phyloP scores from a whole-genome alignment of 176 grass and related monocot genomes.

The Alopecurus myosuroides region DNA sequence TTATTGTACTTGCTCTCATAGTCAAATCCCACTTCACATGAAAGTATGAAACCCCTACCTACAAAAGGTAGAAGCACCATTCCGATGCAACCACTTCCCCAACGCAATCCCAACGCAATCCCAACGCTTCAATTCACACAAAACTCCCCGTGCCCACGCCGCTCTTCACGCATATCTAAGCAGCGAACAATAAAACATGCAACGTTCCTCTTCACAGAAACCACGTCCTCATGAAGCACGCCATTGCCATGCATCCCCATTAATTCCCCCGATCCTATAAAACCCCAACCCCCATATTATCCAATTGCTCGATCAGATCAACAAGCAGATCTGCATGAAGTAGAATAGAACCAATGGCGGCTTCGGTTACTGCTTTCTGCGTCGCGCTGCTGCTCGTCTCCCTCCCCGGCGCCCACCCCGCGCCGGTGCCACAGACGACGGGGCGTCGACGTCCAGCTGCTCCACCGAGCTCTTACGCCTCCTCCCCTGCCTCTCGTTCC shows the following conservation, averaged over 20 bases:
- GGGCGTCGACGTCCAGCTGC: constrained; percentile 26
- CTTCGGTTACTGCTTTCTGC: background rate
- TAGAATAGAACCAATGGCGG: constrained; percentile 19
- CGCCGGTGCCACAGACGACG: background rate
- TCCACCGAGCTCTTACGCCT: constrained; percentile 41
- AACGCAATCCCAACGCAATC: too few relatives aligned
- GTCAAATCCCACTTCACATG: background rate
- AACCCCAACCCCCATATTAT: background rate
- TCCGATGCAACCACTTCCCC: constrained; percentile 20
- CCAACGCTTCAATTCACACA: constrained; percentile 11
- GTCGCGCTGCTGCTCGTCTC: background rate
- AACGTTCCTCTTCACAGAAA: constrained; percentile 5
- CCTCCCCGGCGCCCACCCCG: background rate
- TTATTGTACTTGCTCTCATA: too few relatives aligned
- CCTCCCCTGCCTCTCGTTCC: constrained; percentile 56
- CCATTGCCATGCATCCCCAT: constrained; percentile 25
- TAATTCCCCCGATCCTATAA: constrained; percentile 19
- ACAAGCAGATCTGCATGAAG: too few relatives aligned
- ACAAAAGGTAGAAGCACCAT: constrained; percentile 8
- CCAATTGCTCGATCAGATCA: background rate
- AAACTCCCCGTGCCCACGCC: constrained; percentile 14
- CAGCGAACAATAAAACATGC: background rate
- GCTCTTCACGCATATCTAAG: constrained; percentile 17
- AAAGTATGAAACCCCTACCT: background rate
- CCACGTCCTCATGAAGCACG: background rate